Evolutionary conservation across 2,329 filamentous ascomycete species (phyloP).

Genomic region (Cercospora zeina): DNA sequence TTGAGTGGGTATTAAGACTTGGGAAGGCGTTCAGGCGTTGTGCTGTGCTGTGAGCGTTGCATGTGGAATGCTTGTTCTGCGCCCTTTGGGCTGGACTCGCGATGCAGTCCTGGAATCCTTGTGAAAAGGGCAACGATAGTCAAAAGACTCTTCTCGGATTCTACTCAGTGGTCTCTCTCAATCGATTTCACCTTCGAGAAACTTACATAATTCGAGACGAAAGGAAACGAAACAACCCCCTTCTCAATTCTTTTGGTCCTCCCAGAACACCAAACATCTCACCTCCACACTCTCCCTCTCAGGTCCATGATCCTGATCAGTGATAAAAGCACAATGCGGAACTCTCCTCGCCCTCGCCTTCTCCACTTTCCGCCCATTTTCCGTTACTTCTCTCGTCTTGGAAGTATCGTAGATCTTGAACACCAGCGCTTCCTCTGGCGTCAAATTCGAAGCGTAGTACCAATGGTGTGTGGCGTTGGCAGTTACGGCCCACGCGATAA

Average conservation of each 20-base stretch:
- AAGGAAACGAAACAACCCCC: background rate
- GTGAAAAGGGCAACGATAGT: too few relatives aligned
- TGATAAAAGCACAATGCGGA: background rate
- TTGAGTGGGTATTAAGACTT: conserved; percentile 14
- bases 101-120: background rate
- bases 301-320: background rate
- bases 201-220: too few relatives aligned
- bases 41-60: background rate
- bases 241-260: background rate
- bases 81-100: background rate
- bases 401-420: background rate
- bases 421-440: background rate
- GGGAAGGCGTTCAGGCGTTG: background rate
- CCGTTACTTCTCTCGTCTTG: background rate
- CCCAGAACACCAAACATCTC: background rate
- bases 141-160: too few relatives aligned
- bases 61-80: background rate
- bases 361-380: background rate
- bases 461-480: too few relatives aligned
- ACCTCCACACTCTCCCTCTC: background rate
- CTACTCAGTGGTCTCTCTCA: too few relatives aligned
- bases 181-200: too few relatives aligned
- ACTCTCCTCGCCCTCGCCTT: background rate
- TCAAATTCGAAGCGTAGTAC: background rate
- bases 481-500: too few relatives aligned